Percentiles rank a stretch among this genome's conserved stretches.
These are phyloP conservation scores for Yarrowia porcina DNA, from an alignment of 805 yeast species.

Conservation along the genomic window DNA sequence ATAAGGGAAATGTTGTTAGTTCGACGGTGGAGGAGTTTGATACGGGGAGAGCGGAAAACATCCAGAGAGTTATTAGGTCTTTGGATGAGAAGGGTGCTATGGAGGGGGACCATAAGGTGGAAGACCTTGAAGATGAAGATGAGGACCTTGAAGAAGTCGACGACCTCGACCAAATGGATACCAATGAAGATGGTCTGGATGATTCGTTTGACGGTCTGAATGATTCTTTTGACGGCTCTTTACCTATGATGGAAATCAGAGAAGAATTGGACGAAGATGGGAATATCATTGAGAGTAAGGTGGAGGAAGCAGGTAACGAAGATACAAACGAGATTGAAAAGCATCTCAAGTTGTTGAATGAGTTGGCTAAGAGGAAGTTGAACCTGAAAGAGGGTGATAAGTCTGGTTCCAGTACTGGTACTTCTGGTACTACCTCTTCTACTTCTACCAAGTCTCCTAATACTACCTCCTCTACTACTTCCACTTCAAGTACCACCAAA, in stretches of 20 bases:
- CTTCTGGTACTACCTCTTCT: too few relatives aligned
- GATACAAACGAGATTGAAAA: constrained; percentile 8
- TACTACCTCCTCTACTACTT: not conserved
- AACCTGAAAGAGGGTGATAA: too few relatives aligned
- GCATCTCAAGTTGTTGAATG: not conserved
- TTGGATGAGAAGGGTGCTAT: not conserved
- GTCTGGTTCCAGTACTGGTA: too few relatives aligned
- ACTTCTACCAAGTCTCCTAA: too few relatives aligned
- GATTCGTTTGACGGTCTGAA: constrained; percentile 18
- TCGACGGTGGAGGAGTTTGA: constrained; percentile 43
- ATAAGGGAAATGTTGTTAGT: constrained; percentile 59
- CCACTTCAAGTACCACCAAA: not conserved
- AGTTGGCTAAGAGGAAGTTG: constrained; percentile 4
- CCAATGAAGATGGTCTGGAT: constrained; percentile 34
- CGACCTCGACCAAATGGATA: constrained; percentile 38
- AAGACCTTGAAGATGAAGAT: not conserved
- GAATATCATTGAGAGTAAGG: constrained; percentile 50
- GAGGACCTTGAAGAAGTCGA: not conserved
- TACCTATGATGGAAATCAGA: constrained; percentile 76
- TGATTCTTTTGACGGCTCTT: constrained; percentile 38
- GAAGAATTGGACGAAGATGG: constrained; percentile 87
- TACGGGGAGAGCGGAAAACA: constrained; percentile 27
- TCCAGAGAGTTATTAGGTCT: constrained; percentile 31
- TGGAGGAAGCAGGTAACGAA: constrained; percentile 38
- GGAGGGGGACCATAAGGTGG: not conserved